Conservation (phyloP, 345 rosid genomes). For the Pistacia integerrima region DNA sequence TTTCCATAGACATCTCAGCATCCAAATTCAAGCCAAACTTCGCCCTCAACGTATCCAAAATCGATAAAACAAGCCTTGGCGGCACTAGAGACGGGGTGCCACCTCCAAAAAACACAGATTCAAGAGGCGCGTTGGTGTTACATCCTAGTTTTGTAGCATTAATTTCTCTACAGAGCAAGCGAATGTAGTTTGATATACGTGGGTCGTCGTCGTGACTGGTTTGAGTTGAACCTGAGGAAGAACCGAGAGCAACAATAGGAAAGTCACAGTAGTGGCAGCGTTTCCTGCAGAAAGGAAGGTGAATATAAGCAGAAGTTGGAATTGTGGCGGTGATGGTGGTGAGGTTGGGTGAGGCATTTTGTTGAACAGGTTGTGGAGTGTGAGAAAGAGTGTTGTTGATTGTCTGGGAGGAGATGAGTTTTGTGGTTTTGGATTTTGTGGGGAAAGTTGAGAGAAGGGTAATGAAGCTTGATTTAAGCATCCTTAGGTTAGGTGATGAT, state of each 20-base stretch:
- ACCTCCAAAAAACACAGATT: constrained; percentile 89
- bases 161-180: constrained; percentile 58
- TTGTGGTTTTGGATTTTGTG: constrained; percentile 35
- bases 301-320: constrained; percentile 69
- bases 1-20: constrained; percentile 92
- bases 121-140: constrained; percentile 42
- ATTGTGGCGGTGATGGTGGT: constrained; percentile 21
- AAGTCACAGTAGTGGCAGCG: constrained; percentile 95
- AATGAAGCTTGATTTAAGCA: constrained; percentile 59
- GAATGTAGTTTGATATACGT: constrained; percentile 56
- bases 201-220: constrained; percentile 53
- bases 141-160: constrained; percentile 45
- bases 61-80: constrained; percentile 58
- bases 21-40: constrained; percentile 60
- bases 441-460: constrained; percentile 57
- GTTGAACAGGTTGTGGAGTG: constrained; percentile 57
- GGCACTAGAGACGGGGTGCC: constrained; percentile 98
- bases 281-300: constrained; percentile 95
- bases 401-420: constrained; percentile 14
- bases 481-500: neutral
- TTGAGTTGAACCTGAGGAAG: constrained; percentile 38
- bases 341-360: constrained; percentile 61
- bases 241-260: constrained; percentile 83
- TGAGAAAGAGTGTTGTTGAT: constrained; percentile 20
- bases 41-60: constrained; percentile 56